phyloP scores from a whole-genome alignment of 495 filamentous ascomycete genomes.

The Collariella sp. region DNA sequence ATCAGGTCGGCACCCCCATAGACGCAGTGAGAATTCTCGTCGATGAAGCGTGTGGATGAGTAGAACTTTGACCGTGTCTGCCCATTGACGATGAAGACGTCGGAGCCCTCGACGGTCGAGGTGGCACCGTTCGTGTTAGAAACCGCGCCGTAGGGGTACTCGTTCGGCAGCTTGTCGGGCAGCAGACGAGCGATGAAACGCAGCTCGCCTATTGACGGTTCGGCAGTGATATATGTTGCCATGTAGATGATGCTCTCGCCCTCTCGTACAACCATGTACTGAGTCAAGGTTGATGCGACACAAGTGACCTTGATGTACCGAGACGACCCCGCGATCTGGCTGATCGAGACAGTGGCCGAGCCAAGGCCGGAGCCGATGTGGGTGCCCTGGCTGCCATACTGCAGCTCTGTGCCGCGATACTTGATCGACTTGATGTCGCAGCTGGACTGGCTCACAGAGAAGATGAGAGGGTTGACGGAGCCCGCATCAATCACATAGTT shows the following conservation, averaged over 20 bases:
- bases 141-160: slow-evolving; percentile 42
- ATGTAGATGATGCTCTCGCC: slow-evolving; percentile 53
- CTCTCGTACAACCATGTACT: slow-evolving; percentile 54
- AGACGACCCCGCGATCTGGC: slow-evolving; percentile 25
- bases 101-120: slow-evolving; percentile 50
- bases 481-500: slow-evolving; percentile 48
- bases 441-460: slow-evolving; percentile 47
- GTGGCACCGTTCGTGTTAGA: slow-evolving; percentile 45
- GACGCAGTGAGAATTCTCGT: slow-evolving; percentile 55
- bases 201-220: slow-evolving; percentile 53
- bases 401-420: slow-evolving; percentile 49
- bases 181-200: slow-evolving; percentile 57
- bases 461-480: slow-evolving; percentile 45
- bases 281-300: slow-evolving; percentile 49
- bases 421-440: slow-evolving; percentile 58
- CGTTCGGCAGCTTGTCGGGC: slow-evolving; percentile 45
- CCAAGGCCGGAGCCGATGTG: slow-evolving; percentile 57
- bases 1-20: slow-evolving; percentile 37
- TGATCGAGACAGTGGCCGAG: slow-evolving; percentile 48
- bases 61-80: slow-evolving; percentile 63
- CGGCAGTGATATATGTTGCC: slow-evolving; percentile 53
- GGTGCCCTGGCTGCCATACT: slow-evolving; percentile 43
- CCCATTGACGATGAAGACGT: slow-evolving; percentile 53
- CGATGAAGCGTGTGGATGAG: slow-evolving; percentile 57
- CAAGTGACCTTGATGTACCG: slow-evolving; percentile 57